A percentile compares a stretch with the other conserved stretches of the same genome.
Conservation (phyloP, 2,329 filamentous ascomycete species). For the Chaetomium strumarium region DNA sequence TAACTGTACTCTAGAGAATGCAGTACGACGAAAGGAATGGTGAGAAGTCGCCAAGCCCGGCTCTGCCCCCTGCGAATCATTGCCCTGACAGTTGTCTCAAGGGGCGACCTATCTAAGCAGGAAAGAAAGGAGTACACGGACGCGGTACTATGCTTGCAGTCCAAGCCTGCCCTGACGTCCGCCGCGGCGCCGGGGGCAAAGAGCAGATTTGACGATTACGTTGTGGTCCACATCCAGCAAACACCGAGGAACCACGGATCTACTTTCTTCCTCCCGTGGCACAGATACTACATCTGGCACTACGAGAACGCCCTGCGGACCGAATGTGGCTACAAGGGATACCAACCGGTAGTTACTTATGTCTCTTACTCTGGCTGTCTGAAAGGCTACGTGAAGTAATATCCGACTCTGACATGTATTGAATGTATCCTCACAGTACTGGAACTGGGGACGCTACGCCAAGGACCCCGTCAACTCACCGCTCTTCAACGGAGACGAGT, state of each 20-base stretch:
- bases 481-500: slow-evolving; percentile 43
- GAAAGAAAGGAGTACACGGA: slow-evolving; percentile 22
- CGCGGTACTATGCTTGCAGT: slow-evolving; percentile 21
- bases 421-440: slow-evolving; percentile 26
- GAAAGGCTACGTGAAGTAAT: too few relatives aligned
- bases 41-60: not conserved
- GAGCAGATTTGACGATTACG: slow-evolving; percentile 28
- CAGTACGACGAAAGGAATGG: slow-evolving; percentile 22
- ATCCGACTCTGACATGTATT: too few relatives aligned
- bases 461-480: slow-evolving; percentile 37
- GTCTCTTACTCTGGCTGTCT: not conserved
- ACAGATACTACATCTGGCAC: slow-evolving; percentile 28
- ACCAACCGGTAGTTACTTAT: slow-evolving; percentile 25
- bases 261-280: slow-evolving; percentile 29
- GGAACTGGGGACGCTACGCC: slow-evolving; percentile 41
- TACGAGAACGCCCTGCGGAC: slow-evolving; percentile 29
- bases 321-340: slow-evolving; percentile 29
- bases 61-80: not conserved
- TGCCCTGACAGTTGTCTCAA: not conserved
- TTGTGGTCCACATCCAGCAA: slow-evolving; percentile 27
- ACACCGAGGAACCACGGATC: slow-evolving; percentile 19
- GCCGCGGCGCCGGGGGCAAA: slow-evolving; percentile 21
- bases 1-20: slow-evolving; percentile 22
- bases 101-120: slow-evolving; percentile 16
- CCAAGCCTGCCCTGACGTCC: slow-evolving; percentile 14